Base-by-base conservation (phyloP, 352 stramenopile species). In the Globisporangium mamillatum region DNA sequence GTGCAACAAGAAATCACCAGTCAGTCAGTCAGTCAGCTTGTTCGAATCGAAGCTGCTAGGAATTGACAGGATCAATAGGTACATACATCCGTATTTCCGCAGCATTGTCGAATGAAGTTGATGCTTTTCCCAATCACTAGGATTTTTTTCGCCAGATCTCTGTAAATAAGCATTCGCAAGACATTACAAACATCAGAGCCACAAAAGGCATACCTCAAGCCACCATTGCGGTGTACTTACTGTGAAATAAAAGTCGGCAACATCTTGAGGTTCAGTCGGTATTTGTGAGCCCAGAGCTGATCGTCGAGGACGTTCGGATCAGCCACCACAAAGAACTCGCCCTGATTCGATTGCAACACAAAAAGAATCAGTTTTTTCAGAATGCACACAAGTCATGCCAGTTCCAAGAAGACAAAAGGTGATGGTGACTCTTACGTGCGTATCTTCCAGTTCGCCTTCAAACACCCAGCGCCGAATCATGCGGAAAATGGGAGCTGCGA, bases 101-200 rank as follows among this genome's bases (percentile, higher is more conserved):
- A 98, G 79, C 95, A 99, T 56, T 92, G 80, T 20, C 97, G 90
- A 75, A 99, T 98, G 63, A 99, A 99, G 81, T 99, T 99, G 71
- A 99, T 99, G 52, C 94, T 98, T 75, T 99, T 99, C 46, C 98
- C 98, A 50, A 99, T 97, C 25, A 98, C 80, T 24, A 99, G 76
- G 55, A 98, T 98, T 44, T 97, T 97, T 25, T 92, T 82, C 1
- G 97, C 96, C 14, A 99, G 77, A 12, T 96, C 89, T 50, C 87
- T 96, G 66, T 38, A 62, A 62, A 2, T 32, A 32, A 32, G 29
- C 29, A 16, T 6, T 14, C 18, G 3, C 36, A 60, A 1, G 18
- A 60, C 29, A 12, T 44, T 44, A 20, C n/a, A 10, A 60, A n/a
- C 5, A 20, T 61, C 22, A 34, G 9, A 46, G 8, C 8, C 29